Percentiles rank a stretch among this genome's conserved stretches.
These are phyloP conservation scores for Calendula officinalis DNA, from an alignment of 129 eudicot genomes.

Conservation along the genomic window DNA sequence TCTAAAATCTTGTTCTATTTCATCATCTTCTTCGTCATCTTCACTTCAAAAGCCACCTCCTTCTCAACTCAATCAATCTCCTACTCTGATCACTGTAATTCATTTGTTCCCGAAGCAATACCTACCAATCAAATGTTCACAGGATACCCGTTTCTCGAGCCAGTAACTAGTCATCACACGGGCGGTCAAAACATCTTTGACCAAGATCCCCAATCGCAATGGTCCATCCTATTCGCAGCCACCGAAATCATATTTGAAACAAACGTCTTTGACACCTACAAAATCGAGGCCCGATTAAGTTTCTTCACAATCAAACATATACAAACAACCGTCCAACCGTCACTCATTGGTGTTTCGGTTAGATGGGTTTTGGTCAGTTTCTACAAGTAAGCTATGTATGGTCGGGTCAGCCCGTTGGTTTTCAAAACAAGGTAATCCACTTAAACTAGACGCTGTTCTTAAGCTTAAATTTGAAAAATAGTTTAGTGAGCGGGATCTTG, in stretches of 20 bases:
- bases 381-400: constrained; percentile 53
- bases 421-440: constrained; percentile 26
- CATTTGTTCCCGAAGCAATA: constrained; percentile 46
- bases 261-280: constrained; percentile 29
- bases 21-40: constrained; percentile 17
- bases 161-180: constrained; percentile 29
- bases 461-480: constrained; percentile 39
- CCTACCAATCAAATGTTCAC: constrained; percentile 29
- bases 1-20: not conserved
- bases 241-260: constrained; percentile 33
- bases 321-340: constrained; percentile 8
- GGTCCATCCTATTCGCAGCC: constrained; percentile 31
- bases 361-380: constrained; percentile 69
- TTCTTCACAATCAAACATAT: constrained; percentile 19
- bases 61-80: constrained; percentile 25
- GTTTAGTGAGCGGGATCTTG: constrained; percentile 59
- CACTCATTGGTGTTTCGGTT: constrained; percentile 34
- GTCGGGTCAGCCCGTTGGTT: constrained; percentile 56
- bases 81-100: constrained; percentile 49
- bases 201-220: constrained; percentile 13
- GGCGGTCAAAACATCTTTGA: constrained; percentile 52
- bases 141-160: constrained; percentile 23
- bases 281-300: constrained; percentile 43
- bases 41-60: constrained; percentile 12
- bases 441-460: constrained; percentile 52